Evolutionary conservation across 192 early-diverging fungal genomes (phyloP).

Genomic region (Backusella sp.): DNA sequence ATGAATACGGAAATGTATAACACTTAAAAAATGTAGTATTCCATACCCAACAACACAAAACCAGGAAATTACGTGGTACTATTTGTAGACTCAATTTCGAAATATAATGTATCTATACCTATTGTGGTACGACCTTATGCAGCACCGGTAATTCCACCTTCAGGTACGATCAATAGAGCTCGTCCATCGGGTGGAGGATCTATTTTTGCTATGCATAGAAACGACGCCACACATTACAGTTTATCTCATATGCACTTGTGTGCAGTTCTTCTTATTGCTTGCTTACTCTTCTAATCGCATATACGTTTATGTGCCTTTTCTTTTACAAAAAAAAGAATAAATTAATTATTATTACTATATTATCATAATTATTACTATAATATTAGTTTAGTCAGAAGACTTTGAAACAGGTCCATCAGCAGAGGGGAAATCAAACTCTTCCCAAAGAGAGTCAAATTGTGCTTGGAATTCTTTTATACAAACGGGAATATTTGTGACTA

Average conservation of each 20-base stretch:
- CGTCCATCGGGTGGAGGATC: constrained; percentile 12
- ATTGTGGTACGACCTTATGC: constrained; percentile 24
- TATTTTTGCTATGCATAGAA: constrained; percentile 13
- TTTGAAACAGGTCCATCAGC: neutral
- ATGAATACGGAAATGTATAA: neutral
- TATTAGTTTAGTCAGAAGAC: constrained; percentile 2
- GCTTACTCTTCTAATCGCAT: neutral
- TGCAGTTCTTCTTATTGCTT: neutral
- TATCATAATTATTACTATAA: neutral
- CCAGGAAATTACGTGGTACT: constrained; percentile 27
- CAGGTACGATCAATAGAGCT: neutral
- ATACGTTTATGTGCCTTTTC: neutral
- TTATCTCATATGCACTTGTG: constrained; percentile 6
- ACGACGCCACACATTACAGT: constrained; percentile 8
- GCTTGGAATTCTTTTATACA: constrained; percentile 54
- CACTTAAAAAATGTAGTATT: constrained; percentile 17
- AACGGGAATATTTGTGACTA: constrained; percentile 60
- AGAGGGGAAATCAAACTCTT: constrained; percentile 39
- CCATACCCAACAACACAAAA: constrained; percentile 17
- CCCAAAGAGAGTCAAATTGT: constrained; percentile 69
- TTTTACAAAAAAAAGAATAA: neutral
- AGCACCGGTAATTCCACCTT: constrained; percentile 7
- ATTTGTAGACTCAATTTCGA: constrained; percentile 18
- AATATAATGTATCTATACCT: constrained; percentile 23
- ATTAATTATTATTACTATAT: neutral